Evolutionary conservation across 208 protist species (phyloP).

Genomic region (Acanthamoeba castellanii): DNA sequence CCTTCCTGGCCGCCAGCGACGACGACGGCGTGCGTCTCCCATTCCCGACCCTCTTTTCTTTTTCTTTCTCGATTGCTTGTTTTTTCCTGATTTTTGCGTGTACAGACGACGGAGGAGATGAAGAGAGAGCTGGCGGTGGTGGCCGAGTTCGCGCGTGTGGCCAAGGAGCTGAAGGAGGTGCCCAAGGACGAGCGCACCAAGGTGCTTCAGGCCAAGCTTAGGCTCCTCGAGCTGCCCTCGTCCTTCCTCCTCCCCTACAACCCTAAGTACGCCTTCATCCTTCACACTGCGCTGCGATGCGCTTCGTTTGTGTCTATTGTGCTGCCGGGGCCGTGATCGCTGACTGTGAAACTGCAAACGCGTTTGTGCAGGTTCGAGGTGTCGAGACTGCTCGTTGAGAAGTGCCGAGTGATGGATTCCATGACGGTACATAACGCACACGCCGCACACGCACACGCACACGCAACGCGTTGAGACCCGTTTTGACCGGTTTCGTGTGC

Average conservation of each 20-base stretch:
- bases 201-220: neutral
- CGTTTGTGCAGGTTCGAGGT: neutral
- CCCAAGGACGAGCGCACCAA: conserved; percentile 16
- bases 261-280: neutral
- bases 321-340: neutral
- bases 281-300: neutral
- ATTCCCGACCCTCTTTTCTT: neutral
- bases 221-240: neutral
- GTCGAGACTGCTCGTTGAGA: neutral
- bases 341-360: neutral
- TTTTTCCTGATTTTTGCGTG: neutral
- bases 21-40: neutral
- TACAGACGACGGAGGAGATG: conserved; percentile 7
- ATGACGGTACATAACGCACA: neutral
- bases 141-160: neutral
- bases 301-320: neutral
- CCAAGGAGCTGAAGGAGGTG: neutral
- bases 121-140: neutral
- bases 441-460: too few relatives aligned
- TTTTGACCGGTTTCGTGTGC: neutral
- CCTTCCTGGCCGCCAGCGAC: conserved; percentile 23
- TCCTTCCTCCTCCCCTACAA: neutral
- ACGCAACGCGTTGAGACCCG: too few relatives aligned
- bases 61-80: too few relatives aligned
- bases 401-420: conserved; percentile 47